These are phyloP conservation scores for Edaphochlamys debaryana DNA, from an alignment of 139 green algal species.

Conservation along the genomic window DNA sequence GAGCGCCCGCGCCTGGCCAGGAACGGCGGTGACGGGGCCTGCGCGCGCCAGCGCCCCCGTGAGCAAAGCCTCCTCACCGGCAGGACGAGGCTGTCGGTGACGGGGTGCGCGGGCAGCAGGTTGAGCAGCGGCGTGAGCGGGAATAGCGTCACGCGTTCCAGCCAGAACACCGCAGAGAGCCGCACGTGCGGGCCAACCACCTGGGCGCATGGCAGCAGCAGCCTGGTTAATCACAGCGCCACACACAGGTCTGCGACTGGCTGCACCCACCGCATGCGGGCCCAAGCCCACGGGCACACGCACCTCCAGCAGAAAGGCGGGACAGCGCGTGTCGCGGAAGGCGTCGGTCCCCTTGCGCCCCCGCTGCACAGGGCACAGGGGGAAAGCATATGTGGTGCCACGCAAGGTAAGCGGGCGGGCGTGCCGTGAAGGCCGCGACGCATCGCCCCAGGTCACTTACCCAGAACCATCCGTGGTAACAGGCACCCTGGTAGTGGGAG, in stretches of 20 bases:
- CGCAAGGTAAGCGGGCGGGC: no score
- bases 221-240: no score
- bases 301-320: not conserved
- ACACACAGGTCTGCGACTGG: not conserved
- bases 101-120: no score
- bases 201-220: no score
- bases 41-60: no score
- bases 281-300: not conserved
- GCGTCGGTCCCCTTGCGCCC: no score
- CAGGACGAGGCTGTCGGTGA: not conserved
- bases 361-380: no score
- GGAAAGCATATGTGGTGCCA: no score
- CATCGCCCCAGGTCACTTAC: no score
- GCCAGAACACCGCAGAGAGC: not conserved
- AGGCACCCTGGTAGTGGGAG: not conserved
- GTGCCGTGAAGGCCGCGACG: no score
- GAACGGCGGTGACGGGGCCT: not conserved
- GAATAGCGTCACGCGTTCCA: not conserved
- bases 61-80: not conserved
- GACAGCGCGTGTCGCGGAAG: no score
- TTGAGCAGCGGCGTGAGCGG: slow-evolving; percentile 12
- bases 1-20: no score
- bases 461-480: not conserved
- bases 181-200: not conserved
- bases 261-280: not conserved